Evolutionary conservation across 345 rosid genomes (phyloP), one percentile per base, ranked within the genome.

Genomic region (Hibiscus syriacus): DNA sequence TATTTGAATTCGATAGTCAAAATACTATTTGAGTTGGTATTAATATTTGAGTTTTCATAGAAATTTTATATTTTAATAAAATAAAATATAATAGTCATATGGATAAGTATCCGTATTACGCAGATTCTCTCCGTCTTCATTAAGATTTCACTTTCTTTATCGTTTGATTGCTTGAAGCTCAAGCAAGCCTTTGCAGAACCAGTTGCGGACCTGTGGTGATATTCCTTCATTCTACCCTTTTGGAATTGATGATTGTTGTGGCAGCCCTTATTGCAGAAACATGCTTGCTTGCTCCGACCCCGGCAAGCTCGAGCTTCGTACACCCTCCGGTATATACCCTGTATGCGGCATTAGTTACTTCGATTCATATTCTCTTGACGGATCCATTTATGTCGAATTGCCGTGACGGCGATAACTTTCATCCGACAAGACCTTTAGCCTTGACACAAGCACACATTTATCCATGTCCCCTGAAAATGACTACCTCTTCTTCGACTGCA

Each of bases 401-500:
- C 13, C 49, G n/a, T 12, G 49, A 43, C 16, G 17, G 49, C 5
- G 17, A 43, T 14, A 43, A 43, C 49, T 14, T 43, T 5, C 49
- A 17, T 43, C 17, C 49, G 5, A 43, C 49, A 5, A 43, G 49
- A 17, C n/a, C 49, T 43, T 43, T 43, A 43, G 49, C 49, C 49
- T 43, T 0, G 49, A 43, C 49, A 43, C 49, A 5, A 43, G 49
- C 49, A 43, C 49, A 11, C 49, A 16, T 43, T 43, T 43, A 13
- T 14, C 49, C 2, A n/a, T 43, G 49, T 43, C 49, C 17, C 49
- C 84, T 22, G 88, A 90, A 57, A 93, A 89, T 43, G 98, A 93
- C 73, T 89, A 90, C 73, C 81, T 93, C 55, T 93, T 93, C 84
- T 93, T 93, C 84, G 90, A 89, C 50, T 93, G 98, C 39, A 81